Evolutionary conservation across 805 yeast genomes (phyloP).

Genomic region (Jamesozyma spencerorum): DNA sequence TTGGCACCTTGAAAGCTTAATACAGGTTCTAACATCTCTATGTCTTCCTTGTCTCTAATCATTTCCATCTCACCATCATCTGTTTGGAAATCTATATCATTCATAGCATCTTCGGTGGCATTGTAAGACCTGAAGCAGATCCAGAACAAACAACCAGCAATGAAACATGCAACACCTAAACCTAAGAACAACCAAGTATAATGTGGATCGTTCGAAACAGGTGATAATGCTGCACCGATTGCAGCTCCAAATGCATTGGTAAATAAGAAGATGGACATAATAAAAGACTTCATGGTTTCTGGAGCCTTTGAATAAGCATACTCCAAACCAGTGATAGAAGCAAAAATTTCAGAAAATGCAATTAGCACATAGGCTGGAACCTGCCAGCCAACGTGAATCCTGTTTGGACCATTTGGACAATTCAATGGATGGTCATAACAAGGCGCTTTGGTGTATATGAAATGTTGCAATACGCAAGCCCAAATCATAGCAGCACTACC

Average conservation of each 20-base stretch:
- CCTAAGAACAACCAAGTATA: conserved; percentile 62
- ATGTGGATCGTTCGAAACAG: conserved; percentile 61
- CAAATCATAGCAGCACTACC: conserved; percentile 60
- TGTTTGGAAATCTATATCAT: conserved; percentile 36
- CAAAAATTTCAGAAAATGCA: conserved; percentile 69
- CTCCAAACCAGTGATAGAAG: conserved; percentile 74
- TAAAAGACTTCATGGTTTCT: conserved; percentile 37
- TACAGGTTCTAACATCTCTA: conserved; percentile 6
- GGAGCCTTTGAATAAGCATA: conserved; percentile 83
- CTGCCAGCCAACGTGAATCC: conserved; percentile 61
- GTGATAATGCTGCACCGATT: conserved; percentile 60
- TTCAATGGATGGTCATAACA: conserved; percentile 55
- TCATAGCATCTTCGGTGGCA: conserved; percentile 47
- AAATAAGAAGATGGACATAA: conserved; percentile 49
- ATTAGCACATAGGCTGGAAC: conserved; percentile 57
- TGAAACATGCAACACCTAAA: conserved; percentile 47
- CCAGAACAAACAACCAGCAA: conserved; percentile 59
- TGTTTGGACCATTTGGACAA: conserved; percentile 23
- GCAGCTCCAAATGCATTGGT: conserved; percentile 72
- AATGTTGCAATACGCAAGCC: conserved; percentile 67
- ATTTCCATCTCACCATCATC: conserved; percentile 8
- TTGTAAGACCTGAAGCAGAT: conserved; percentile 46
- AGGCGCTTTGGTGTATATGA: conserved; percentile 62
- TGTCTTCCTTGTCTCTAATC: conserved; percentile 2
- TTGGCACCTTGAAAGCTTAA: conserved; percentile 2